Percentiles rank a stretch among this genome's conserved stretches.
These are phyloP conservation scores for Exophiala bonariae DNA, from an alignment of 2,329 filamentous ascomycete genomes.

Conservation along the genomic window DNA sequence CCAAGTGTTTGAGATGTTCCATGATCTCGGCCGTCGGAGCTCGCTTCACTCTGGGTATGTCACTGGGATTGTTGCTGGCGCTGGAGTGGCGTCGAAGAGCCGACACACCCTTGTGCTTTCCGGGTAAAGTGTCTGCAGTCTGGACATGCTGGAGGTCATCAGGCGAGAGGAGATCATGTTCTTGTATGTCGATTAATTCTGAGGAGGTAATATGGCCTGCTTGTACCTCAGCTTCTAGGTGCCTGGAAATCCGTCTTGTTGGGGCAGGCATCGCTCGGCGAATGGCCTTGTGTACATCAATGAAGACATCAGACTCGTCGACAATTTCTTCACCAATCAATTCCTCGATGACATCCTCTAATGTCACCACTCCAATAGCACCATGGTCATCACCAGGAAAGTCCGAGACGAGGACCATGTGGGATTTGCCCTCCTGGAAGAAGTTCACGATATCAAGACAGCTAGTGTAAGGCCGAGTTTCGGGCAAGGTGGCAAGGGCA, in stretches of 20 bases:
- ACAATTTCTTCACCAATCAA: slow-evolving; percentile 99
- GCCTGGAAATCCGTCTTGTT: slow-evolving; percentile 66
- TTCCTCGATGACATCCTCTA: slow-evolving; percentile 98
- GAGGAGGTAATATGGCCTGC: slow-evolving; percentile 29
- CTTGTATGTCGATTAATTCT: slow-evolving; percentile 47
- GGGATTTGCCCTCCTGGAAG: slow-evolving; percentile 98
- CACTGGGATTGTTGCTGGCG: slow-evolving; percentile 30
- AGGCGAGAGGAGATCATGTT: slow-evolving; percentile 37
- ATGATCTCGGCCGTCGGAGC: slow-evolving; percentile 56
- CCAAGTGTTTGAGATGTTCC: slow-evolving; percentile 63
- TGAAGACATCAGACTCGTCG: slow-evolving; percentile 96
- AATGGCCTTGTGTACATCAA: slow-evolving; percentile 98
- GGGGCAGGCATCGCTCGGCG: slow-evolving; percentile 83
- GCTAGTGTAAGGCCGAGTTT: slow-evolving; percentile 92
- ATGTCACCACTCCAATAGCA: slow-evolving; percentile 86
- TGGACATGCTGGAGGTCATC: slow-evolving; percentile 23
- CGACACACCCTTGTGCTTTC: slow-evolving; percentile 32
- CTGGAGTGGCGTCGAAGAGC: slow-evolving; percentile 34
- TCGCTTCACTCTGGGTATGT: slow-evolving; percentile 42
- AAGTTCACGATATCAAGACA: slow-evolving; percentile 99
- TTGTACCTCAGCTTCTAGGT: slow-evolving; percentile 46
- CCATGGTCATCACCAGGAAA: slow-evolving; percentile 86
- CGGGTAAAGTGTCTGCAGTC: slow-evolving; percentile 28
- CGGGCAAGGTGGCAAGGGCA: slow-evolving; percentile 86
- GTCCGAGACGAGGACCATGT: slow-evolving; percentile 96